Evolutionary conservation across 495 filamentous ascomycete species (phyloP), one percentile per base, ranked within the genome.

Genomic region (Daldinia bambusicola): DNA sequence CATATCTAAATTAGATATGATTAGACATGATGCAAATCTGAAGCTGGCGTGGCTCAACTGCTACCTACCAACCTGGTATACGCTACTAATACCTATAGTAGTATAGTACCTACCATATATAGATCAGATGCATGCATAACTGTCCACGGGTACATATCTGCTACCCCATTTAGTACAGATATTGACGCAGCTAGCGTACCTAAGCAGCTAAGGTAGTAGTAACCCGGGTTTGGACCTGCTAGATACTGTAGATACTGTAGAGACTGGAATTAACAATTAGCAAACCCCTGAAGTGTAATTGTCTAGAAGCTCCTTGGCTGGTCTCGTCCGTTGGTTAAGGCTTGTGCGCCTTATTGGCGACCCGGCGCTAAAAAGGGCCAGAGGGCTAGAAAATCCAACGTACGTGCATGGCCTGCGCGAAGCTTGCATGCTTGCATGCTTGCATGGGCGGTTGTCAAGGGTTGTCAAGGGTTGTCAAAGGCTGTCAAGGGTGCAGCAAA

Each of bases 401-500:
- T 37, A 36, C 50, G 50, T 53, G 12, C 50, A 53, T 53, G 14
- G 50, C 2, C 50, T 45, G 38, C 43, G 9, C 20, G 43, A 20
- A 26, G 26, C 26, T 26, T 26, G 26, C 26, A 26, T 26, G n/a
- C n/a, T n/a, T n/a, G n/a, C n/a, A n/a, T n/a, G 43, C 30, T 53
- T 53, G 31, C 31, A 53, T 53, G 51, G 31, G 31, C 51, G 51
- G 51, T 53, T 53, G 51, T 53, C 51, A 53, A 53, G 22, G 14
- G 32, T 12, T 66, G 70, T 69, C 70, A 69, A 73, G 66, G 70
- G 66, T 73, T n/a, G n/a, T n/a, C n/a, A n/a, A n/a, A n/a, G 13
- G 31, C 4, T 66, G 70, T 68, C 70, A 69, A 73, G 66, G 70
- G 66, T 73, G 40, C 61, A 67, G 60, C 48, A 62, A 36, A 50